These are phyloP conservation scores for Botrytis deweyae DNA, from an alignment of 2,329 filamentous ascomycete genomes.

Conservation along the genomic window DNA sequence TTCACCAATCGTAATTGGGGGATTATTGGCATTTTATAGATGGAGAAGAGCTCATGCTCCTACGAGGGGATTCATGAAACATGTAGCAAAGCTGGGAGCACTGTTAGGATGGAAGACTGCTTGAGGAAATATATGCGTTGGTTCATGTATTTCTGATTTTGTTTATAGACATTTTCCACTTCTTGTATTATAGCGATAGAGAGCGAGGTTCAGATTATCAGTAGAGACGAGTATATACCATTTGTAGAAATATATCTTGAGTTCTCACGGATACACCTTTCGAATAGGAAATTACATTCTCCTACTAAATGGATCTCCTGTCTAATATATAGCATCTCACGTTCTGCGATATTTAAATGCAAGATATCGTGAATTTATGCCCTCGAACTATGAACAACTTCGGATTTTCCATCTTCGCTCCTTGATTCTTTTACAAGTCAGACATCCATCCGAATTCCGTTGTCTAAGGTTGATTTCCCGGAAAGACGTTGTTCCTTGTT, in stretches of 20 bases:
- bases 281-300: background rate
- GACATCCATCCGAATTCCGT: background rate
- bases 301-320: background rate
- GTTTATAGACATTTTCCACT: background rate
- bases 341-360: background rate
- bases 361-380: background rate
- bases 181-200: background rate
- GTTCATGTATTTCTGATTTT: background rate
- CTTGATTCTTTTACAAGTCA: background rate
- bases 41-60: slow-evolving; percentile 20
- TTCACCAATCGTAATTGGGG: slow-evolving; percentile 28
- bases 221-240: background rate
- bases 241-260: background rate
- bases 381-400: background rate
- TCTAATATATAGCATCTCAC: background rate
- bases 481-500: background rate
- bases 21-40: slow-evolving; percentile 26
- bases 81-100: background rate
- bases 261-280: background rate
- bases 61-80: background rate
- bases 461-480: too few species aligned
- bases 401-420: too few species aligned
- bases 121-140: background rate
- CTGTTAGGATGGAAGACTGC: slow-evolving; percentile 9
- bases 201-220: background rate